Base-by-base conservation (phyloP, 257 asterid species). In the Echium plantagineum region DNA sequence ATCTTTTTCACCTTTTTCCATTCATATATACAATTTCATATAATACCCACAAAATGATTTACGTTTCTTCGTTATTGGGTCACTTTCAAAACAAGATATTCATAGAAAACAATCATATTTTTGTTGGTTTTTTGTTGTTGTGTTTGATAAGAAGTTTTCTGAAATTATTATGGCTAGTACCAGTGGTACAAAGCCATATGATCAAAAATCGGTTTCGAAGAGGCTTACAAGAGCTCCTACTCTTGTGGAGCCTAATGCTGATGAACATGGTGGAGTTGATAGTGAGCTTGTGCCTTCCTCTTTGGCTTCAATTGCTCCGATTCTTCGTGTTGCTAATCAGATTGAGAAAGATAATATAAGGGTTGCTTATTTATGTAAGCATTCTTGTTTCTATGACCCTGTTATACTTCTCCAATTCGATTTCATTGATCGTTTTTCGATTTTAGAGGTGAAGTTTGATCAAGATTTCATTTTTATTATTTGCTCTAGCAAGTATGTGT, bases 351-450 rank as follows among this genome's bases (percentile, higher is more conserved):
- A 16, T n/a, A 52, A 52, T 19, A 7, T 5, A 52, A 52, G 56
- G 56, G 56, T 52, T 13, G 56, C 56, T 52, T 52, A 52, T n/a
- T n/a, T 52, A 19, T 52, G 56, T 52, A 52, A 52, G 56, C 22
- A 52, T 52, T 52, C 10, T 13, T 13, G 0, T n/a, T 52, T 52
- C 5, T 35, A 35, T 35, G 12, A 35, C 46, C 46, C 9, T 31
- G 9, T 7, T 3, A 24, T 24, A 24, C 26, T 24, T 3, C 26
- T 28, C 7, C 32, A 28, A 28, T 28, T 28, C 7, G 5, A 6
- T 28, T 28, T 28, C 3, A 6, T 28, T 3, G 7, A 28, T 6
- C 7, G 32, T 28, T 28, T 28, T 28, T 28, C 2, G 32, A 28
- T 28, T 28, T 28, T 28, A 28, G 32, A 28, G 32, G 7, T 28